A percentile compares a stretch with the other conserved stretches of the same genome.
Conservation (phyloP, 225 moss, liverwort and hornwort species). For the Pseudisothecium myosuroides region DNA sequence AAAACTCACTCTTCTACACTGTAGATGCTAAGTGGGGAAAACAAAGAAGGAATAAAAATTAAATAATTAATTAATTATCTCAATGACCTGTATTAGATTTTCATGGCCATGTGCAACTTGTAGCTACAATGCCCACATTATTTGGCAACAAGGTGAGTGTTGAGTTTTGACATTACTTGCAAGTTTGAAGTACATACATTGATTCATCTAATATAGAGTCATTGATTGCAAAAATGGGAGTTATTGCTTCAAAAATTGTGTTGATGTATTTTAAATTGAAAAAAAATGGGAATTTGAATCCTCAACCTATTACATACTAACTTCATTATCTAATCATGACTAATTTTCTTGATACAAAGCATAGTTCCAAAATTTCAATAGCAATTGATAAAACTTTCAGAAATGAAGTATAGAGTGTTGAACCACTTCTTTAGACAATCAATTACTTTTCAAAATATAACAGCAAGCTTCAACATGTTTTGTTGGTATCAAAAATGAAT, state of each 20-base stretch:
- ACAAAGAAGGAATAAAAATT: neutral
- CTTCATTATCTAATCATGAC: neutral
- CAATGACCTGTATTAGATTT: neutral
- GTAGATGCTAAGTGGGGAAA: neutral
- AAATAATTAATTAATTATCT: neutral
- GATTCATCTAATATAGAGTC: neutral
- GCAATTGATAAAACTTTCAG: neutral
- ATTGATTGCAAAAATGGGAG: neutral
- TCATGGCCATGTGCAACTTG: neutral
- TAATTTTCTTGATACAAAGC: no score
- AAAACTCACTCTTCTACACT: neutral
- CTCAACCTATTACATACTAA: neutral
- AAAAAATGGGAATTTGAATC: neutral
- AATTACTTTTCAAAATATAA: neutral
- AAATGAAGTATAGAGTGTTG: neutral
- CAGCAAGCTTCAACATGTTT: fast-evolving
- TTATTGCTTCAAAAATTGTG: neutral
- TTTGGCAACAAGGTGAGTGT: neutral
- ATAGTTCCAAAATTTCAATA: neutral
- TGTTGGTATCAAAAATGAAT: fast-evolving
- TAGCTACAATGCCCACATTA: neutral
- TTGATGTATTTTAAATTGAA: neutral
- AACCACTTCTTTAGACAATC: neutral
- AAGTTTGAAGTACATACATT: neutral
- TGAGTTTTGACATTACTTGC: neutral